phyloP scores from a whole-genome alignment of 2,329 filamentous ascomycete genomes.

The Colletotrichum eremochloae region DNA sequence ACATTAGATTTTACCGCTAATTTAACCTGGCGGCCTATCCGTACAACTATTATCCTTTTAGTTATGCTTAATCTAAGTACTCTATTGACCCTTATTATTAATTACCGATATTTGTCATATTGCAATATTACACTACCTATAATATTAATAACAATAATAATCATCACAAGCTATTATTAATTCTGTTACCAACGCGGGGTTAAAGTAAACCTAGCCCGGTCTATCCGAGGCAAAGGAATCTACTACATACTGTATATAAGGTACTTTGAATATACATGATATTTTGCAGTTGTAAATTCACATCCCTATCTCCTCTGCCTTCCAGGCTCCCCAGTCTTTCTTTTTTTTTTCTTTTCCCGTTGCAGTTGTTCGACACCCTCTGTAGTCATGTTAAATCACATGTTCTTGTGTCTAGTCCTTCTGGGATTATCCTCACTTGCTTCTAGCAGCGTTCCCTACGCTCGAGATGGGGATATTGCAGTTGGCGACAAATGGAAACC shows the following conservation, averaged over 20 bases:
- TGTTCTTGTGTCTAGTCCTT: not conserved
- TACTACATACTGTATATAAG: not conserved
- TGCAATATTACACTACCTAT: not conserved
- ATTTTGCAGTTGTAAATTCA: not conserved
- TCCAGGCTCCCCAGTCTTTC: not conserved
- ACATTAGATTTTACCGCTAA: no score
- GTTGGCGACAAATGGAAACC: not conserved
- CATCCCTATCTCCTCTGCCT: not conserved
- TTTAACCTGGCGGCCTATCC: no score
- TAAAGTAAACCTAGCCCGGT: not conserved
- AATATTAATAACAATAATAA: not conserved
- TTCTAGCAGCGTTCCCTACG: not conserved
- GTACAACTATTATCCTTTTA: no score
- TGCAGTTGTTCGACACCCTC: not conserved
- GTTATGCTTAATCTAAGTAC: no score
- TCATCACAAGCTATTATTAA: not conserved
- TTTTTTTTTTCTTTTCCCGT: no score
- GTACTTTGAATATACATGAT: not conserved
- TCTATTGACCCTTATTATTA: no score
- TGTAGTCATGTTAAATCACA: not conserved
- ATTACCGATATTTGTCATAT: no score
- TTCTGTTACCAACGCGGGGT: not conserved
- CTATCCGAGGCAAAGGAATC: not conserved
- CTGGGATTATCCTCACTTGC: not conserved
- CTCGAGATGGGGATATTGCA: constrained; percentile 1